Percentiles rank a stretch among this genome's conserved stretches.
Conservation (phyloP, 2,329 filamentous ascomycete species). For the Aspergillus felis region DNA sequence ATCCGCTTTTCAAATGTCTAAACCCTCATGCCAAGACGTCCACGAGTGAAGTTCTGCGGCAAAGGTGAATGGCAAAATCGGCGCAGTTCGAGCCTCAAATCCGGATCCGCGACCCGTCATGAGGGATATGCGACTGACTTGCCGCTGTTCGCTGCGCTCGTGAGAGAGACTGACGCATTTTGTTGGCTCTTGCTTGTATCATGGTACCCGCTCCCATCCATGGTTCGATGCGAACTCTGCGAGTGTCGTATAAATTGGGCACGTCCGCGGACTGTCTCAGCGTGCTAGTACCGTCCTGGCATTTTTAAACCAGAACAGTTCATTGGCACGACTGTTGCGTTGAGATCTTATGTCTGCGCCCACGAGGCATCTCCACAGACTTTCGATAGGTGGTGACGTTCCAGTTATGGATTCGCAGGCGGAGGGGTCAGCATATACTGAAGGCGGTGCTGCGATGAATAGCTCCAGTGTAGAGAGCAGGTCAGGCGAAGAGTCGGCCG, state of each 20-base stretch:
- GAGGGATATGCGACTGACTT: not conserved
- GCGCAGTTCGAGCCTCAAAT: not conserved
- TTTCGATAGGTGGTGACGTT: conserved; percentile 37
- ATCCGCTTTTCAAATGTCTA: not conserved
- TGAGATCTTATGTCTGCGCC: conserved; percentile 35
- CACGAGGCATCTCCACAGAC: conserved; percentile 35
- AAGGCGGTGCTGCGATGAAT: conserved; percentile 11
- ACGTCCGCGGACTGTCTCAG: not conserved
- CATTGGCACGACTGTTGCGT: not conserved
- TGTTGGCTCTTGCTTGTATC: conserved; percentile 21
- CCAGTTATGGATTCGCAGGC: conserved; percentile 12
- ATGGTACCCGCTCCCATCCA: conserved; percentile 32
- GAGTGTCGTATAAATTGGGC: not conserved
- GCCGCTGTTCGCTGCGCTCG: not conserved
- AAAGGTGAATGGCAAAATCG: not conserved
- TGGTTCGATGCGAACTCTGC: conserved; percentile 33
- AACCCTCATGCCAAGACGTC: not conserved
- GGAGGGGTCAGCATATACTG: not conserved
- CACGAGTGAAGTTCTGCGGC: not conserved
- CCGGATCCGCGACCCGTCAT: not conserved
- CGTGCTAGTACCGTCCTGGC: not conserved
- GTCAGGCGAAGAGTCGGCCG: conserved; percentile 14
- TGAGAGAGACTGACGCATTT: not conserved
- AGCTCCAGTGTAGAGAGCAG: conserved; percentile 14
- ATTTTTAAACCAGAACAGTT: not conserved